These are phyloP conservation scores for Naganishia onofrii DNA, from an alignment of 768 basidiomycete species.

Conservation along the genomic window DNA sequence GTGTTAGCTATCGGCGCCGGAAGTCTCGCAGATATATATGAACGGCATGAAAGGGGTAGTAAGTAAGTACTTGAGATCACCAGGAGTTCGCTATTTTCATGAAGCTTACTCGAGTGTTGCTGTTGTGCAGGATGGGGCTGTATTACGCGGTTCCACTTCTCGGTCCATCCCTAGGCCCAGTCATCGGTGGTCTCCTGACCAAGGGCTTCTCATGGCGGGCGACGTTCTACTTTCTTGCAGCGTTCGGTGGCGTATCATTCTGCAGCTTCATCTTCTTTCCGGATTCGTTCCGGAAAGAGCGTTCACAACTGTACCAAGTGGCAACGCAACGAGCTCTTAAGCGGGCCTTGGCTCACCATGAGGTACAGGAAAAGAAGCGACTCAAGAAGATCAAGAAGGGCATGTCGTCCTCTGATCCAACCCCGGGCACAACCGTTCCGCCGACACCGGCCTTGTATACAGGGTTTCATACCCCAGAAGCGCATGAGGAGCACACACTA, in stretches of 20 bases:
- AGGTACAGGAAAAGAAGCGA: constrained; percentile 39
- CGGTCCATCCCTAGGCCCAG: constrained; percentile 54
- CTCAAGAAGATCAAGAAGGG: constrained; percentile 37
- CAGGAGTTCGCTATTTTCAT: background rate
- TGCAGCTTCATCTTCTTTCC: constrained; percentile 67
- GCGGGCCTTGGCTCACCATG: constrained; percentile 41
- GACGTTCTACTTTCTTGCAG: constrained; percentile 76
- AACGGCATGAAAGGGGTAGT: constrained; percentile 47
- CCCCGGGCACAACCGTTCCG: constrained; percentile 38
- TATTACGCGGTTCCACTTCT: constrained; percentile 77
- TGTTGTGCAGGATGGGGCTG: constrained; percentile 61
- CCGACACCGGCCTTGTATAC: constrained; percentile 19
- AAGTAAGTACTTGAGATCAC: constrained; percentile 34
- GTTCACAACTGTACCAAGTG: constrained; percentile 74
- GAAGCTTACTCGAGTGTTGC: background rate
- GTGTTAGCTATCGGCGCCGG: constrained; percentile 50
- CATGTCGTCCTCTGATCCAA: constrained; percentile 36
- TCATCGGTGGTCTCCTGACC: constrained; percentile 42
- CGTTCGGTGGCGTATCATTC: constrained; percentile 61
- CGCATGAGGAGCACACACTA: background rate
- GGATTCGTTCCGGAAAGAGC: constrained; percentile 78
- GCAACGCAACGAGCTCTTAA: constrained; percentile 58
- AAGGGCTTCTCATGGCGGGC: constrained; percentile 72
- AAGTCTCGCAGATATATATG: constrained; percentile 52
- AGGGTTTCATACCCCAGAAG: background rate